Evolutionary conservation across 1,139 yeast species (phyloP).

Genomic region (Starmera stellimalicola): DNA sequence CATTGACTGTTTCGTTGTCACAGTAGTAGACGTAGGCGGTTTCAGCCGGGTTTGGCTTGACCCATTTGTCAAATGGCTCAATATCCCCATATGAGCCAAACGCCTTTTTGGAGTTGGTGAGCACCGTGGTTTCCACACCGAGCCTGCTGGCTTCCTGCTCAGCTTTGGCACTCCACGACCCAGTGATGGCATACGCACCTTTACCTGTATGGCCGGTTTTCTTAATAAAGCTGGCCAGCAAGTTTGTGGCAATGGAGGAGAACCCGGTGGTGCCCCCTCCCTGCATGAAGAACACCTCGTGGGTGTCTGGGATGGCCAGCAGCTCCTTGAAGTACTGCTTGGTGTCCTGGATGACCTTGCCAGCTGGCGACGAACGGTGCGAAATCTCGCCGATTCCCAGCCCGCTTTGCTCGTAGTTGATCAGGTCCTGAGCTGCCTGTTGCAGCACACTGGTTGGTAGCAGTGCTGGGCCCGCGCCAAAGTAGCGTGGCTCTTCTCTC

Average conservation of each 20-base stretch:
- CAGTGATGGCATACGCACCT: constrained; percentile 85
- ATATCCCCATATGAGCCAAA: constrained; percentile 55
- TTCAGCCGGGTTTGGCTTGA: constrained; percentile 33
- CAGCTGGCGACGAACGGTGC: constrained; percentile 84
- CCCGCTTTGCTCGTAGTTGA: constrained; percentile 58
- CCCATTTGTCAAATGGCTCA: constrained; percentile 63
- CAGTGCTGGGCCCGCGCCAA: constrained; percentile 97
- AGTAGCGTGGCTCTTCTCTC: constrained; percentile 73
- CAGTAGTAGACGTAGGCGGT: constrained; percentile 84
- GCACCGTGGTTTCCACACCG: constrained; percentile 66
- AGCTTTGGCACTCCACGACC: constrained; percentile 88
- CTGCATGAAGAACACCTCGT: constrained; percentile 89
- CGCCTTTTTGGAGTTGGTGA: constrained; percentile 52
- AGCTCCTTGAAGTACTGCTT: constrained; percentile 56
- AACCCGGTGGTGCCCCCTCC: constrained; percentile 98
- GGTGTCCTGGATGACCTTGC: constrained; percentile 65
- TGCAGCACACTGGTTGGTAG: constrained; percentile 77
- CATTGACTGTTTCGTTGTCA: constrained; percentile 95
- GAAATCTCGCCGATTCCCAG: constrained; percentile 94
- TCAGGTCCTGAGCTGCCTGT: constrained; percentile 77
- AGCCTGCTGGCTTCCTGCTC: constrained; percentile 78
- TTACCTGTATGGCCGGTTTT: constrained; percentile 64
- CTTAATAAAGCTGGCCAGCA: constrained; percentile 65
- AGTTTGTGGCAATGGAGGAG: constrained; percentile 75
- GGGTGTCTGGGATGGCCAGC: constrained; percentile 75